Percentiles rank a stretch among this genome's conserved stretches.
Evolutionary conservation across 352 stramenopile genomes (phyloP).

Genomic region (Phytophthora capsici): DNA sequence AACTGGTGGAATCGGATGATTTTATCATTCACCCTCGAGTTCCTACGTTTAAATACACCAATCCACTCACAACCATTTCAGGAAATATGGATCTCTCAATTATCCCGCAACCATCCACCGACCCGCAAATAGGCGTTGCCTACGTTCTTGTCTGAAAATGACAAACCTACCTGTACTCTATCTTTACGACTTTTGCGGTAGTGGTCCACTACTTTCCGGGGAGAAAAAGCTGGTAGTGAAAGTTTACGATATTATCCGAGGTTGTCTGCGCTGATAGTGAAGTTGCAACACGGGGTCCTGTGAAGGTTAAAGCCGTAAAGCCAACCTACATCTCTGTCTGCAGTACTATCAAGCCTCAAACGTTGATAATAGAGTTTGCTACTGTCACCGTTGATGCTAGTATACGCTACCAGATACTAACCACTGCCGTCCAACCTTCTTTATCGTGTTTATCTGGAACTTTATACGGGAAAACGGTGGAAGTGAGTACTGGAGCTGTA

Average conservation of each 20-base stretch:
- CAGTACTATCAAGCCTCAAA: constrained; percentile 42
- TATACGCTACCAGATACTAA: constrained; percentile 40
- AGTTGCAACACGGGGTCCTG: constrained; percentile 35
- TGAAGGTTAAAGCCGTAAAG: constrained; percentile 36
- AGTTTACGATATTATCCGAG: constrained; percentile 52
- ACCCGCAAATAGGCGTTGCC: constrained; percentile 28
- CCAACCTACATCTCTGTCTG: constrained; percentile 40
- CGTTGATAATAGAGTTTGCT: constrained; percentile 31
- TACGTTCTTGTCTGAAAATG: constrained; percentile 33
- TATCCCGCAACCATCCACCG: constrained; percentile 2
- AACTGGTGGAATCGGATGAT: constrained; percentile 26
- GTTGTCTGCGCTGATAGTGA: constrained; percentile 36
- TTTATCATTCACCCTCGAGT: constrained; percentile 45
- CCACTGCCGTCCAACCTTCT: neutral
- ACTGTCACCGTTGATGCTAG: constrained; percentile 35
- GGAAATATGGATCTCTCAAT: constrained; percentile 61
- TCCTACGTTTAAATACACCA: constrained; percentile 43
- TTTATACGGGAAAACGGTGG: constrained; percentile 40
- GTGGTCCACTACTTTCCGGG: constrained; percentile 7
- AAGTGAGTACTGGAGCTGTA: constrained; percentile 34
- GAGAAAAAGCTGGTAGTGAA: constrained; percentile 30
- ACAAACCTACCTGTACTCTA: constrained; percentile 4
- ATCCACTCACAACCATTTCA: constrained; percentile 47
- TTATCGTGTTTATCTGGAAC: constrained; percentile 39
- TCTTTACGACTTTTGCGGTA: no score